Percentiles rank a stretch among this genome's conserved stretches.
phyloP scores from a whole-genome alignment of 805 yeast genomes.

The Debaryomyces prosopidis region DNA sequence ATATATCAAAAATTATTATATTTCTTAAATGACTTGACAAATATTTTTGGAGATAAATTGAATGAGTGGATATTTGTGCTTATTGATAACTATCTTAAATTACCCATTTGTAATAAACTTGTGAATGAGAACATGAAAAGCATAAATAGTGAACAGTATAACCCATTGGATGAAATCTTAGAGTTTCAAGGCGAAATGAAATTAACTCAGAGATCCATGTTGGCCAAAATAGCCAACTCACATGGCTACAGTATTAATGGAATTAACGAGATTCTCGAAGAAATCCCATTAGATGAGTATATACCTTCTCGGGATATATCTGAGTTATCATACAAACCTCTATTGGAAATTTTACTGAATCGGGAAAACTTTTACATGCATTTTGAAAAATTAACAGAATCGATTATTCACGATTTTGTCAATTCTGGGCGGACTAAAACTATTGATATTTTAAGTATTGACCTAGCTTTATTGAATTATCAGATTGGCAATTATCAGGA shows the following conservation, averaged over 20 bases:
- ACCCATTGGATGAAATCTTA: constrained; percentile 21
- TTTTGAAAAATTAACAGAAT: constrained; percentile 56
- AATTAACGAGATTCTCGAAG: constrained; percentile 19
- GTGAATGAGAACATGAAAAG: constrained; percentile 20
- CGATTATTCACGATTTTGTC: constrained; percentile 54
- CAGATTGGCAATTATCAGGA: constrained; percentile 55
- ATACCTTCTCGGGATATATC: not conserved
- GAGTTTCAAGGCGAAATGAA: constrained; percentile 52
- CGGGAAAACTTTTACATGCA: constrained; percentile 20
- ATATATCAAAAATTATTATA: constrained; percentile 35
- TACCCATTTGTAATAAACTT: constrained; percentile 22
- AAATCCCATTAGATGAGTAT: constrained; percentile 17
- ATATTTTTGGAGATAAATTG: constrained; percentile 17
- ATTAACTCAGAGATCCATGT: constrained; percentile 46
- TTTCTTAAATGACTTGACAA: constrained; percentile 43
- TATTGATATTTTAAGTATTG: constrained; percentile 73
- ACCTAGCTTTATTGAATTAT: constrained; percentile 71
- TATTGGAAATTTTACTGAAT: constrained; percentile 11
- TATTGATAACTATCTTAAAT: constrained; percentile 41
- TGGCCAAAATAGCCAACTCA: constrained; percentile 26
- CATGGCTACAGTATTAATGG: constrained; percentile 21
- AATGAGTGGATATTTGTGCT: constrained; percentile 41
- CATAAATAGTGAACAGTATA: constrained; percentile 10
- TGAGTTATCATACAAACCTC: constrained; percentile 14
- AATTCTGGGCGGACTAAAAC: constrained; percentile 58